These are phyloP conservation scores for Tephrocybe sp. DNA, from an alignment of 768 basidiomycete species.

Conservation along the genomic window DNA sequence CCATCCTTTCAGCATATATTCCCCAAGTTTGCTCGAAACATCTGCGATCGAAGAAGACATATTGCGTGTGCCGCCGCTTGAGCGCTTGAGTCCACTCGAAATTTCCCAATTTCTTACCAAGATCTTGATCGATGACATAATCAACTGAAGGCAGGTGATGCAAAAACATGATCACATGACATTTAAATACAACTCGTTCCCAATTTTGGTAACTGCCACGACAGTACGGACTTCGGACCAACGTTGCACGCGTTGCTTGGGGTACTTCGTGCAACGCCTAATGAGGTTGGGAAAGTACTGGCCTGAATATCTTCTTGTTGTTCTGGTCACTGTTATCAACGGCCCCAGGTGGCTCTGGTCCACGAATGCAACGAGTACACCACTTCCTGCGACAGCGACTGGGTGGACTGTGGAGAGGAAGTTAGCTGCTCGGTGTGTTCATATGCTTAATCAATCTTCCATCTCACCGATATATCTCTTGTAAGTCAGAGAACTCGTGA, in stretches of 20 bases:
- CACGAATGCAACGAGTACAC: conserved; percentile 32
- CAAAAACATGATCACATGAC: conserved; percentile 3
- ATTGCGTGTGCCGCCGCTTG: no score
- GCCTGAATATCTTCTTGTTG: conserved; percentile 45
- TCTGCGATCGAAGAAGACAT: conserved; percentile 40
- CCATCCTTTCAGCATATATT: conserved; percentile 79
- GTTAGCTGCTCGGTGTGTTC: conserved; percentile 50
- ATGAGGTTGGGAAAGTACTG: conserved; percentile 54
- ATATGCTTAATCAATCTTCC: background rate
- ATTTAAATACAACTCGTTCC: no score
- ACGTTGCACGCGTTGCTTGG: background rate
- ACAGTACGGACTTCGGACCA: conserved; percentile 16
- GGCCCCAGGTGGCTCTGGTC: conserved; percentile 27
- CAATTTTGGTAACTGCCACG: conserved; percentile 26
- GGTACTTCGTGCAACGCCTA: conserved; percentile 18
- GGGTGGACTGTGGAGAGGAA: conserved; percentile 61
- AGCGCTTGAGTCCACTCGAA: no score
- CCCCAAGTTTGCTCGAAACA: conserved; percentile 61
- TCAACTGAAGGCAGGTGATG: background rate
- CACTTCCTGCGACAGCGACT: conserved; percentile 29
- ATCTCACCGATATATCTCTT: background rate
- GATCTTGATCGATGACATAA: background rate
- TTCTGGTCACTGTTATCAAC: conserved; percentile 38
- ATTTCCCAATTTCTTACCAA: no score
- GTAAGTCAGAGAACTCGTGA: conserved; percentile 67